Percentiles rank a stretch among this genome's conserved stretches.
These are phyloP conservation scores for Tetrapisispora taiwanensis DNA, from an alignment of 805 yeast genomes.

Conservation along the genomic window DNA sequence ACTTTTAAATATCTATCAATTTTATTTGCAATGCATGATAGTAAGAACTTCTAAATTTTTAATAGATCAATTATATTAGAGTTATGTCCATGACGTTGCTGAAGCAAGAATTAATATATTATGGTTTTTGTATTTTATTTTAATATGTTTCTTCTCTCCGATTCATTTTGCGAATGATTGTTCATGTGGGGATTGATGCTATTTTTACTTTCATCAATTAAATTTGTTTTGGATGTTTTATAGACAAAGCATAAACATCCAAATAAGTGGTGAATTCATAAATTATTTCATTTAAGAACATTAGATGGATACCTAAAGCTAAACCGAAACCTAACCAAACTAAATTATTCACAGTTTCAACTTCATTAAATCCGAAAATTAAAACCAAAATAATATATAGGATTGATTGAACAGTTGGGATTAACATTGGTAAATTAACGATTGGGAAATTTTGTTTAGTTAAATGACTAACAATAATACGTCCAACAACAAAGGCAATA, in stretches of 20 bases:
- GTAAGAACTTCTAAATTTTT: too few species aligned
- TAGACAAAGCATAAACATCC: conserved; percentile 78
- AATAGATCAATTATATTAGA: too few species aligned
- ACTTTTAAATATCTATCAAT: too few species aligned
- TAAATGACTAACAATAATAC: conserved; percentile 79
- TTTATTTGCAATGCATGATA: too few species aligned
- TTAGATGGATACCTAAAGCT: conserved; percentile 56
- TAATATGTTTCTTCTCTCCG: too few species aligned
- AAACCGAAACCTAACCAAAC: conserved; percentile 59
- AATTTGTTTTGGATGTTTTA: conserved; percentile 62
- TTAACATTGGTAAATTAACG: conserved; percentile 57
- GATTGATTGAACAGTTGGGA: conserved; percentile 45
- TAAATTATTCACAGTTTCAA: conserved; percentile 39
- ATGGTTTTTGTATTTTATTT: too few species aligned
- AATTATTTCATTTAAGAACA: conserved; percentile 70
- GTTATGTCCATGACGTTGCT: too few species aligned
- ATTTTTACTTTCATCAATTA: not conserved
- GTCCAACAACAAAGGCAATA: conserved; percentile 78
- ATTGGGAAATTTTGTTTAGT: conserved; percentile 72
- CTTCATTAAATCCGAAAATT: conserved; percentile 28
- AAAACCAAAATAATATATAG: conserved; percentile 20
- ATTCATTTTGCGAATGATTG: too few species aligned
- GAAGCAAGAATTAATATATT: too few species aligned
- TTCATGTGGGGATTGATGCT: not conserved
- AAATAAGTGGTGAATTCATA: conserved; percentile 72